Percentiles rank a stretch among this genome's conserved stretches.
Evolutionary conservation across 495 filamentous ascomycete species (phyloP).

Genomic region (Astrothelium macrocarpum): DNA sequence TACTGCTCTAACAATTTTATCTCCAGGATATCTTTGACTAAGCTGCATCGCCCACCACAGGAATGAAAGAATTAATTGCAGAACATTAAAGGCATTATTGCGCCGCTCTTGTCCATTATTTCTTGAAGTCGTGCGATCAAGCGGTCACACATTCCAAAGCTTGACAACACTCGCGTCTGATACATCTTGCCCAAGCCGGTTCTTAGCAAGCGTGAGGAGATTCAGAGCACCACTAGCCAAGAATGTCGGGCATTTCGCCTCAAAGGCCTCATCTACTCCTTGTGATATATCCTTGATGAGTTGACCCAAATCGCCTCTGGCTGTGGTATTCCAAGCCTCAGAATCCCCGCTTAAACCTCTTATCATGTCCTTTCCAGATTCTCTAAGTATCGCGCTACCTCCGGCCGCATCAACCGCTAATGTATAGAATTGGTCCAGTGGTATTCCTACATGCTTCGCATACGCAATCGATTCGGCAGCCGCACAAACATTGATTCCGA

Average conservation of each 20-base stretch:
- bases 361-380: conserved; percentile 47
- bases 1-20: too few relatives aligned
- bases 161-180: conserved; percentile 4
- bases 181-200: too few relatives aligned
- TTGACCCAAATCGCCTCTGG: neutral
- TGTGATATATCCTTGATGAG: conserved; percentile 6
- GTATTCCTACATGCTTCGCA: conserved; percentile 51
- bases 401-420: conserved; percentile 65
- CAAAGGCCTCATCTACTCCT: neutral
- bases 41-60: too few relatives aligned
- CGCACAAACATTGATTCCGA: conserved; percentile 54
- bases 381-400: conserved; percentile 50
- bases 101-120: too few relatives aligned
- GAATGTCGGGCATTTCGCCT: conserved; percentile 2
- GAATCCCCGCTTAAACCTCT: conserved; percentile 13
- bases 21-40: too few relatives aligned
- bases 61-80: too few relatives aligned
- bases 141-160: conserved; percentile 3
- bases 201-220: conserved; percentile 3
- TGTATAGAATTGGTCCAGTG: conserved; percentile 54
- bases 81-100: too few relatives aligned
- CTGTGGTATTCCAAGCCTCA: neutral
- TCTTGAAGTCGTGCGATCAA: neutral
- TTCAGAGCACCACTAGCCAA: conserved; percentile 5
- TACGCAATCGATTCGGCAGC: conserved; percentile 60